Evolutionary conservation across 148 eudicot species (phyloP).

Genomic region (Polygonum maritimum): DNA sequence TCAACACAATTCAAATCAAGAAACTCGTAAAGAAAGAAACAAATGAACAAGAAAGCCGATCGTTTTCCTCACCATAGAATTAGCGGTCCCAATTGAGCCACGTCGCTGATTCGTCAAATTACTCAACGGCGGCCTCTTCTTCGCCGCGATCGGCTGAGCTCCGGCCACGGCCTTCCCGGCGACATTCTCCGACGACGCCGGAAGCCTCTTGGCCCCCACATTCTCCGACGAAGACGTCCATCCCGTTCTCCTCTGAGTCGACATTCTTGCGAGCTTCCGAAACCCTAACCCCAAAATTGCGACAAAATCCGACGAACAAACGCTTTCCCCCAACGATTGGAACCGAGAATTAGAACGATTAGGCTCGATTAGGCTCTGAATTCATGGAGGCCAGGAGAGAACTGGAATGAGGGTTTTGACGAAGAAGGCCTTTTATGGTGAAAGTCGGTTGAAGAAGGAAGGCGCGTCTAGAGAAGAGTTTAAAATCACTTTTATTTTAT

Average conservation of each 20-base stretch:
- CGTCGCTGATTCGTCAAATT: slow-evolving; percentile 52
- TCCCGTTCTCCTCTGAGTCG: slow-evolving; percentile 20
- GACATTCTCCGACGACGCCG: slow-evolving; percentile 31
- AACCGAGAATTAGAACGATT: background rate
- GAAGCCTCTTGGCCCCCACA: slow-evolving; percentile 37
- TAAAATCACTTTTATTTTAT: background rate
- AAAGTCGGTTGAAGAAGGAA: background rate
- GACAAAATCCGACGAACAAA: background rate
- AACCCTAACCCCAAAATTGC: background rate
- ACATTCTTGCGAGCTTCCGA: slow-evolving; percentile 13
- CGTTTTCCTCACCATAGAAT: slow-evolving; percentile 24
- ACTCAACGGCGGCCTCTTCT: slow-evolving; percentile 62
- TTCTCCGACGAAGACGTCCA: slow-evolving; percentile 2
- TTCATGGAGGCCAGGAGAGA: background rate
- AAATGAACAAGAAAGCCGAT: background rate
- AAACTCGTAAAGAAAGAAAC: background rate
- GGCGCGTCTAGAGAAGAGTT: background rate
- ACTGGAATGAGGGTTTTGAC: background rate
- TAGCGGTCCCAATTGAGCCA: slow-evolving; percentile 18
- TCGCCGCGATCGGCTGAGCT: slow-evolving; percentile 25
- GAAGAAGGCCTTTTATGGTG: background rate
- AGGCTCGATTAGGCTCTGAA: background rate
- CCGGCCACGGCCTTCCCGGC: slow-evolving; percentile 21
- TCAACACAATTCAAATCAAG: background rate
- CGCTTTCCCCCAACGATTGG: background rate